Conservation (phyloP, 2,329 filamentous ascomycete species). For the Didymella pomorum region DNA sequence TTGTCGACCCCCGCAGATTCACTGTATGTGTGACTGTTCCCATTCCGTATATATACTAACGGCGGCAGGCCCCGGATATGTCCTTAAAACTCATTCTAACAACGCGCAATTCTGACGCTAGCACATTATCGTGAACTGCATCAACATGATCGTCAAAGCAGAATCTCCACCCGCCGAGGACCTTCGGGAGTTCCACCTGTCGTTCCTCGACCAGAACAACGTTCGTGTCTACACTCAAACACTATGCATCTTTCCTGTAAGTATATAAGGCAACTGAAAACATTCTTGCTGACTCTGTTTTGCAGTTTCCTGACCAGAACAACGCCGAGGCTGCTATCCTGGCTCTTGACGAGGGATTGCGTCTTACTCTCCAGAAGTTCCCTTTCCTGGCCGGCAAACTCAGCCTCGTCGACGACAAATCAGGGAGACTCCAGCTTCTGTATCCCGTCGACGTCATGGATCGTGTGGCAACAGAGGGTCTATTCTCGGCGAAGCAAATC, state of each 20-base stretch:
- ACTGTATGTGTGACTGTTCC: slow-evolving; percentile 32
- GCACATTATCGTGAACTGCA: slow-evolving; percentile 24
- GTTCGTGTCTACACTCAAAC: slow-evolving; percentile 46
- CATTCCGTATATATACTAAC: slow-evolving; percentile 33
- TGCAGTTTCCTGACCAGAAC: slow-evolving; percentile 39
- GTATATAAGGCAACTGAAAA: not conserved
- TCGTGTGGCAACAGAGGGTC: slow-evolving; percentile 19
- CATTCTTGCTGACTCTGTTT: not conserved
- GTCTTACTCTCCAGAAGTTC: slow-evolving; percentile 35
- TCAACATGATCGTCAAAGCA: slow-evolving; percentile 41
- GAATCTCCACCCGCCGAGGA: slow-evolving; percentile 28
- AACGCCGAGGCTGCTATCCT: slow-evolving; percentile 38
- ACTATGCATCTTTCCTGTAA: slow-evolving; percentile 41
- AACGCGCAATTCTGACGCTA: slow-evolving; percentile 32
- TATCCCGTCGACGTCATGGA: slow-evolving; percentile 37
- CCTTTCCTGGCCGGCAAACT: slow-evolving; percentile 46
- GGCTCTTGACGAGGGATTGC: slow-evolving; percentile 35
- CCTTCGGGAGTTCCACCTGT: slow-evolving; percentile 39
- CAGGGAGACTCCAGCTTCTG: slow-evolving; percentile 39
- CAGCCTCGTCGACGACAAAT: slow-evolving; percentile 31
- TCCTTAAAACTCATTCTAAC: slow-evolving; percentile 29
- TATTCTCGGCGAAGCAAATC: slow-evolving; percentile 37
- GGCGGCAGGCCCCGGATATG: slow-evolving; percentile 30
- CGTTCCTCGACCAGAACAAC: slow-evolving; percentile 42
- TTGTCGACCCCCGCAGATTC: slow-evolving; percentile 18